Percentiles rank a stretch among this genome's conserved stretches.
These are phyloP conservation scores for Mucor plumbeus DNA, from an alignment of 371 early-diverging fungal genomes.

Conservation along the genomic window DNA sequence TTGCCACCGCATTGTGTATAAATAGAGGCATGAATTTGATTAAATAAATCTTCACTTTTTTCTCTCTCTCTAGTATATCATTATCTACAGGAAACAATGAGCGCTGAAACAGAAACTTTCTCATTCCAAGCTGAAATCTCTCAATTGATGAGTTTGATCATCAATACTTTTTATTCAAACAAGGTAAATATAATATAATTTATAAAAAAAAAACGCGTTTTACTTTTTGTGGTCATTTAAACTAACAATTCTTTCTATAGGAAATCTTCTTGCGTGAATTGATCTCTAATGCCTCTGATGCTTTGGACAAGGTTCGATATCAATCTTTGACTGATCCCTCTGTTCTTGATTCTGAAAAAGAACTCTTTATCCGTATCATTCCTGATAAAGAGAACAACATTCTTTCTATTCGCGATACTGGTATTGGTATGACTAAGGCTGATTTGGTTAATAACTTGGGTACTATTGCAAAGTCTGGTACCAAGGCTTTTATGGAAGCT, in stretches of 20 bases:
- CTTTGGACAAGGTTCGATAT: constrained; percentile 86
- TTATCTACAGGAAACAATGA: constrained; percentile 15
- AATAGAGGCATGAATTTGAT: constrained; percentile 14
- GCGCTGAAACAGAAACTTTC: constrained; percentile 67
- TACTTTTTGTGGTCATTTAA: too few relatives aligned
- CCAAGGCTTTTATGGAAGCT: constrained; percentile 61
- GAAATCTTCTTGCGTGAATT: constrained; percentile 90
- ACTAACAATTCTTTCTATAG: constrained; percentile 16
- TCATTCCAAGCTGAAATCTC: constrained; percentile 94
- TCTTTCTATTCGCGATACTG: constrained; percentile 81
- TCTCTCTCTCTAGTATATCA: background rate
- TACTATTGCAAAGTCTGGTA: constrained; percentile 84
- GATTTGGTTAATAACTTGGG: constrained; percentile 85
- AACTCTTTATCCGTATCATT: constrained; percentile 67
- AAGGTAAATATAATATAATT: constrained; percentile 35
- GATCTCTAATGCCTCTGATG: constrained; percentile 89
- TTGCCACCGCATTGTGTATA: background rate
- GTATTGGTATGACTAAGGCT: constrained; percentile 91
- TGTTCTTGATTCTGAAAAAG: constrained; percentile 56
- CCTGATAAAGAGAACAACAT: constrained; percentile 64
- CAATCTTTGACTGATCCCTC: constrained; percentile 62
- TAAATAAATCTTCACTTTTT: constrained; percentile 3
- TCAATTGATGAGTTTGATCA: constrained; percentile 94
- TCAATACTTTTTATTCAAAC: constrained; percentile 61
- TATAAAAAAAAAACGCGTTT: too few relatives aligned